Evolutionary conservation across 192 early-diverging fungal genomes (phyloP).

Genomic region (Phlyctochytrium bullatum): DNA sequence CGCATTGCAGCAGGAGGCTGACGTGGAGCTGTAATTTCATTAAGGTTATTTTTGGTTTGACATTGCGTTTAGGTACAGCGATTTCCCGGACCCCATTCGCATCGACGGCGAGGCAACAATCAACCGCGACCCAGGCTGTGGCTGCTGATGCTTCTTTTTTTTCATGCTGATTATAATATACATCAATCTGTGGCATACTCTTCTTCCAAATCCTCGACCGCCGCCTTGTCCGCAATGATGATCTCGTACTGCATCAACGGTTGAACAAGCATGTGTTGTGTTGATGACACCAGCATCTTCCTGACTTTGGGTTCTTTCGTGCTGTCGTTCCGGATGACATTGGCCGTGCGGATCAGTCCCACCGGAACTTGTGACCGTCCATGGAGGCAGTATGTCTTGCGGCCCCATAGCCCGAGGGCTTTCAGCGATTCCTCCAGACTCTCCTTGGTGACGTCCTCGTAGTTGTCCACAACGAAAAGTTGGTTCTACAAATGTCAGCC

Average conservation of each 20-base stretch:
- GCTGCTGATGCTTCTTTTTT: conserved; percentile 4
- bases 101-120: conserved; percentile 56
- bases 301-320: not conserved
- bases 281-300: conserved; percentile 24
- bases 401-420: conserved; percentile 27
- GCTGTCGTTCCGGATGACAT: conserved; percentile 6
- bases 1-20: conserved; percentile 90
- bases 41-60: conserved; percentile 1
- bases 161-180: not conserved
- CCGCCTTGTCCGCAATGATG: conserved; percentile 50
- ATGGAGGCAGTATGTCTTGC: conserved; percentile 45
- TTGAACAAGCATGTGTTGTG: conserved; percentile 30
- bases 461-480: conserved; percentile 74
- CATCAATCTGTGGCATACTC: conserved; percentile 36
- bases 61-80: conserved; percentile 45
- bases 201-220: conserved; percentile 50
- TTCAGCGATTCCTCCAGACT: conserved; percentile 29
- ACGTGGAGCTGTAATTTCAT: conserved; percentile 71
- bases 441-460: no score
- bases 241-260: conserved; percentile 47
- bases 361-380: conserved; percentile 23
- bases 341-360: conserved; percentile 27
- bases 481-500: conserved; percentile 53
- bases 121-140: not conserved
- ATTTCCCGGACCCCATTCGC: conserved; percentile 87